Conservation (phyloP, 345 rosid species). For the Physaria fendleri region DNA sequence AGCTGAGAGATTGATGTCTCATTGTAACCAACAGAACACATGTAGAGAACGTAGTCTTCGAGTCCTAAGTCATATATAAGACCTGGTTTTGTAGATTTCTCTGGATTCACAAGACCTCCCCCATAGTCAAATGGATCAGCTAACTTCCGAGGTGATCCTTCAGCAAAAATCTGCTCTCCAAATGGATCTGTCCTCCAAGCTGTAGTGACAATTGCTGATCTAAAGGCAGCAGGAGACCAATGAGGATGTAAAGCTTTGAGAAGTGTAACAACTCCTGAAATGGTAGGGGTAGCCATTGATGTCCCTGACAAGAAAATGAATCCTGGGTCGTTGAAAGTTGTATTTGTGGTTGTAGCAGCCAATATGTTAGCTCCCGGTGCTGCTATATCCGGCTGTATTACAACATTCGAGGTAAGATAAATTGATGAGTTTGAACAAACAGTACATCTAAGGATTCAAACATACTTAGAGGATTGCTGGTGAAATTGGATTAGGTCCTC, state of each 20-base stretch:
- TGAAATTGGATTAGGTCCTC: conserved; percentile 14
- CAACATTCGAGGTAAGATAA: neutral
- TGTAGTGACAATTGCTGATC: conserved; percentile 40
- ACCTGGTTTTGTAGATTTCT: conserved; percentile 43
- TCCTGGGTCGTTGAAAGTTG: conserved; percentile 4
- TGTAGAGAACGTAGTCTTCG: conserved; percentile 37
- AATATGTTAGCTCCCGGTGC: conserved; percentile 38
- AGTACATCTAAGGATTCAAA: neutral
- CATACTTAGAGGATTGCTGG: conserved; percentile 13
- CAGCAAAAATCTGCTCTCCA: conserved; percentile 34
- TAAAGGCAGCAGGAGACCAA: conserved; percentile 41
- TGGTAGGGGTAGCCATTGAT: conserved; percentile 36
- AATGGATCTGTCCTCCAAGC: conserved; percentile 29
- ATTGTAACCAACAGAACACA: conserved; percentile 38
- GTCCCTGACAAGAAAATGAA: conserved; percentile 31
- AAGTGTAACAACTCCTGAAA: conserved; percentile 34
- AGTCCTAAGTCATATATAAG: conserved; percentile 44
- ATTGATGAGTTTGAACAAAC: neutral
- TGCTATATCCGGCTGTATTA: conserved; percentile 36
- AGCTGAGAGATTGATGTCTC: conserved; percentile 39
- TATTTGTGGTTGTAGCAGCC: conserved; percentile 28
- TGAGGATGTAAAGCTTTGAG: conserved; percentile 27
- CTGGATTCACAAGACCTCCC: conserved; percentile 50
- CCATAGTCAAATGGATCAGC: conserved; percentile 47
- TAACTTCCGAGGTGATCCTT: conserved; percentile 24